Evolutionary conservation across 1,139 yeast genomes (phyloP), one percentile per base, ranked within the genome.

Genomic region (Geotrichum klebahnii): DNA sequence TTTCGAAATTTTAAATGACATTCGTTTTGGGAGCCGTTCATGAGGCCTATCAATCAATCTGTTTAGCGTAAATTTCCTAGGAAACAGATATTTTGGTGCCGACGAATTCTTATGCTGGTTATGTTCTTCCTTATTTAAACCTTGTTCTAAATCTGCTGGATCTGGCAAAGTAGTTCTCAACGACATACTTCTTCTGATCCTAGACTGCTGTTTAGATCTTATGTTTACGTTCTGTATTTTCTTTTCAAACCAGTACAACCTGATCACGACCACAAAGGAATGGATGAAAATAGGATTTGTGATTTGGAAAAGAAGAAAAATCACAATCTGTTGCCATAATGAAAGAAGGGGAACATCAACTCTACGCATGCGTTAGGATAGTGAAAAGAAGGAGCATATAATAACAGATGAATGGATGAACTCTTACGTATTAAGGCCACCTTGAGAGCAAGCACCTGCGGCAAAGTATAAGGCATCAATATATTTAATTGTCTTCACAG

Each of bases 281-380:
- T 92, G 95, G 53, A 94, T 88, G 63, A 85, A 84, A 22, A 92
- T 86, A 0, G 97, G 97, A 0, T 96, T 89, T 2, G 95, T 78
- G 19, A 88, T 59, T 57, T 80, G 73, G 31, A 92, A 70, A 2
- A 79, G 29, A 17, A 60, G 22, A 44, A 52, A 54, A 10, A 61
- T 26, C n/a, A 14, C 17, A 22, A 89, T 77, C 64, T 90, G 97
- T 66, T 92, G 97, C 67, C 83, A 90, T 44, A 86, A 66, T 1
- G 73, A 68, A 53, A 87, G 59, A 0, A 69, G 65, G 61, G 86
- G 87, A 36, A 83, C 59, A 61, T 87, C 79, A 19, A 85, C 73
- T 5, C 31, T 28, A 8, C 10, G 12, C 8, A 8, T 12, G 12
- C 12, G n/a, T n/a, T n/a, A n/a, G 10, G 8, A 8, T 12, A 28